phyloP scores from a whole-genome alignment of 441 rosid genomes.

The Aleurites moluccanus region DNA sequence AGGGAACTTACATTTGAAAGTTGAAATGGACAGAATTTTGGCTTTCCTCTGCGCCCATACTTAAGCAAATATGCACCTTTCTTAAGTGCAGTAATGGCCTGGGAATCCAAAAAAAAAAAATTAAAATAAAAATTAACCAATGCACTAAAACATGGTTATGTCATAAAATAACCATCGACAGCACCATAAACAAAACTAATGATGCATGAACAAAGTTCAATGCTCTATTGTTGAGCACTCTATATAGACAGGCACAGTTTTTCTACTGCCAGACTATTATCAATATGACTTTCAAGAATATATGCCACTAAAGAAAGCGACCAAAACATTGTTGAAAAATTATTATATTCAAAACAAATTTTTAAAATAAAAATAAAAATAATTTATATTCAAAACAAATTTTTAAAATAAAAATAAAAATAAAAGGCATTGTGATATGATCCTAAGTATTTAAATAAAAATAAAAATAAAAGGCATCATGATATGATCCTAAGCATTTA shows the following conservation, averaged over 20 bases:
- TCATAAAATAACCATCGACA: not conserved
- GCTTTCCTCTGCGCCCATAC: conserved; percentile 58
- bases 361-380: no score
- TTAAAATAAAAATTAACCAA: not conserved
- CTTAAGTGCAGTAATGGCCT: conserved; percentile 56
- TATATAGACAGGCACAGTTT: not conserved
- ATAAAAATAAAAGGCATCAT: no score
- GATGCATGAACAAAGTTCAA: not conserved
- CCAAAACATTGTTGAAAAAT: no score
- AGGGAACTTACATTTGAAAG: conserved; percentile 46
- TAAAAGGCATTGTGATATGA: not conserved
- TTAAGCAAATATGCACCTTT: conserved; percentile 54
- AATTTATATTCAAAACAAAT: not conserved
- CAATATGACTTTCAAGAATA: not conserved
- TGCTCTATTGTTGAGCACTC: conserved; percentile 2
- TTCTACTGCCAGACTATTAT: not conserved
- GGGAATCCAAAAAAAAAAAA: not conserved
- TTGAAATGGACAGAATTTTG: conserved; percentile 54
- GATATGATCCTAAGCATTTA: no score
- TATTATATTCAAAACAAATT: not conserved
- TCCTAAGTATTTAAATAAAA: no score
- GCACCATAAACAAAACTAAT: not conserved
- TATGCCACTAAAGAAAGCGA: not conserved
- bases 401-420: not conserved
- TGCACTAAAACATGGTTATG: not conserved